These are phyloP conservation scores for Colletotrichum sp. DNA, from an alignment of 2,329 filamentous ascomycete species.

Conservation along the genomic window DNA sequence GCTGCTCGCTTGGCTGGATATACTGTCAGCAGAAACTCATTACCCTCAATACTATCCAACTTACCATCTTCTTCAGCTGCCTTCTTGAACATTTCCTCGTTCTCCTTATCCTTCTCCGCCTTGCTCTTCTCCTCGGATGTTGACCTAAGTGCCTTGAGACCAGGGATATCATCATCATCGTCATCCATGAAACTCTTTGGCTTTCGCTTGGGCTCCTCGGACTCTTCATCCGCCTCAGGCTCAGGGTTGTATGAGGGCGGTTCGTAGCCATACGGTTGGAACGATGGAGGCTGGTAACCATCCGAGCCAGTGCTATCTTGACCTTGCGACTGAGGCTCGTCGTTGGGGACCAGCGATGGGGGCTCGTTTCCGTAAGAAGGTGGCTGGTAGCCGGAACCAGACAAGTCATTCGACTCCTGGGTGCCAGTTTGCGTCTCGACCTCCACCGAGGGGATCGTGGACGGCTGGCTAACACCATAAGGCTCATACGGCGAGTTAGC, in stretches of 20 bases:
- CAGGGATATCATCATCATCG: conserved; percentile 73
- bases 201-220: conserved; percentile 64
- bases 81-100: conserved; percentile 84
- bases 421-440: neutral
- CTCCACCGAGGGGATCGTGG: neutral
- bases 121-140: conserved; percentile 64
- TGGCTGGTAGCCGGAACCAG: conserved; percentile 46
- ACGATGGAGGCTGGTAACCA: conserved; percentile 67
- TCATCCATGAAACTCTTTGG: conserved; percentile 85
- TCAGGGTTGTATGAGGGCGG: conserved; percentile 63
- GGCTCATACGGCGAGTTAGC: conserved; percentile 21
- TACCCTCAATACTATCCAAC: conserved; percentile 24
- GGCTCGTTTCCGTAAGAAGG: conserved; percentile 59
- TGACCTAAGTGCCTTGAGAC: conserved; percentile 37
- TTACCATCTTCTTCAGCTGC: conserved; percentile 79
- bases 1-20: conserved; percentile 64
- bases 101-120: conserved; percentile 75
- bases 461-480: conserved; percentile 6
- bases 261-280: conserved; percentile 64
- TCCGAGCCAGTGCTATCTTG: conserved; percentile 37
- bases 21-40: conserved; percentile 18
- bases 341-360: conserved; percentile 40
- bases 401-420: conserved; percentile 11
- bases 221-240: conserved; percentile 51
- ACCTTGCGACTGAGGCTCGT: conserved; percentile 29